A percentile compares a stretch with the other conserved stretches of the same genome.
phyloP scores from a whole-genome alignment of 805 yeast species.

The Debaryomyces prosopidis region DNA sequence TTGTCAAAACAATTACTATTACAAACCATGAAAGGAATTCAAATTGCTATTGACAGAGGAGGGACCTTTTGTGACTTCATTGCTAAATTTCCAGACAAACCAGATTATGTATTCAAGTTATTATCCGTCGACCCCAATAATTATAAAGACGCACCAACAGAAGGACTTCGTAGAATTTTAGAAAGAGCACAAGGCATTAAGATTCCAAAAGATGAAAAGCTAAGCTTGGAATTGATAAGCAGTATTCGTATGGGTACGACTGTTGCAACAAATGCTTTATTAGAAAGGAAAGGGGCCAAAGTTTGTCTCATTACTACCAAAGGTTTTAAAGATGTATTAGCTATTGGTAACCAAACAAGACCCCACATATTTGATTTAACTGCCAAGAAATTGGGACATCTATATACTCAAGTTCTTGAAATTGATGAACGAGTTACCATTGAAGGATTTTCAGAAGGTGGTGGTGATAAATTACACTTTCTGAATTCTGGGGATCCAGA shows the following conservation, averaged over 20 bases:
- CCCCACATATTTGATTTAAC: slow-evolving; percentile 83
- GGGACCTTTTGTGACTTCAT: slow-evolving; percentile 27
- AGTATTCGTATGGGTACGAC: slow-evolving; percentile 87
- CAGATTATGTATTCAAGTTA: slow-evolving; percentile 63
- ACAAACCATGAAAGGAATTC: slow-evolving; percentile 7
- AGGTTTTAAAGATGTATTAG: slow-evolving; percentile 78
- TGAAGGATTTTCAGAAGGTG: slow-evolving; percentile 70
- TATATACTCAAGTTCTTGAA: slow-evolving; percentile 76
- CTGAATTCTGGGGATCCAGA: slow-evolving; percentile 19
- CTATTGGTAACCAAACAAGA: slow-evolving; percentile 86
- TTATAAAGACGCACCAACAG: slow-evolving; percentile 88
- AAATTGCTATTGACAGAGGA: slow-evolving; percentile 26
- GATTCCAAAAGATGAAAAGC: slow-evolving; percentile 31
- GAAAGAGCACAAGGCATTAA: slow-evolving; percentile 54
- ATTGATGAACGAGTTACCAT: slow-evolving; percentile 85
- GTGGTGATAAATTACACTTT: slow-evolving; percentile 25
- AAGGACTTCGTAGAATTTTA: slow-evolving; percentile 80
- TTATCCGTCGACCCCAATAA: slow-evolving; percentile 87
- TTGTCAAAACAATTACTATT: too few relatives aligned
- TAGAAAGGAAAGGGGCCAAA: slow-evolving; percentile 85
- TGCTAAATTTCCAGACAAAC: slow-evolving; percentile 48
- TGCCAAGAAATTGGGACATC: slow-evolving; percentile 63
- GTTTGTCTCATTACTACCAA: slow-evolving; percentile 82
- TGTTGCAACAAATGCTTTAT: slow-evolving; percentile 87
- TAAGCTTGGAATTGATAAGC: slow-evolving; percentile 59